Base-by-base conservation (phyloP, 805 yeast genomes). In the Kuraishia piskuri region DNA sequence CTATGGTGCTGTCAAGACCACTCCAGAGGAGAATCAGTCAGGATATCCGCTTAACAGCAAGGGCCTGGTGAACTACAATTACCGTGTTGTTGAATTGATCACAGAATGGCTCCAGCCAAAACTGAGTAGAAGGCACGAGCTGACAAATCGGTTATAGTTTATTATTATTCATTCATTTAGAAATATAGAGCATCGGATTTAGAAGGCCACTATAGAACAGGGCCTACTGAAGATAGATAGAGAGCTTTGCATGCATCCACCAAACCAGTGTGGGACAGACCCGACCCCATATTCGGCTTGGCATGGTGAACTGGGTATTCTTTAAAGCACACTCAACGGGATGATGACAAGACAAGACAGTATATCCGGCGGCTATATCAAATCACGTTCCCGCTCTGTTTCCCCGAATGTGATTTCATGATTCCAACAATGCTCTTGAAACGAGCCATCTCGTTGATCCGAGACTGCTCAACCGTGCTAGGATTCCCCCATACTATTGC, bases 11-110 rank as follows among this genome's bases (percentile, higher is more conserved):
- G 61, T 66, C 2, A 68, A 60, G 9, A 71, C 77, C 49, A 60
- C 67, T 19, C 69, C 68, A 21, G 75, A 69, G 36, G 66, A 53
- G 5, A 61, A 63, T 52, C 47, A 71, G 59, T 54, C 50, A 2
- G 40, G 47, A 2, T 56, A 72, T 21, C 87, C 88, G 0, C 50
- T 77, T 40, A 77, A 63, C 50, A 65, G 69, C n/a, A 68, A 67
- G 19, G 73, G 74, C 0, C 68, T 69, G 37, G 80, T 82, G 48
- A 87, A 88, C 63, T 87, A 80, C 67, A 83, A 80, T 59, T 72
- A 68, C 51, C 62, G 68, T 21, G 90, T 85, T 1, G 73, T 71
- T 1, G 76, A 78, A 0, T 58, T 64, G 8, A 74, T 89, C 12
- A 55, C 75, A 12, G 70, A 77, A 5, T 86, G 76, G 71, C 61